A percentile compares a stretch with the other conserved stretches of the same genome.
Evolutionary conservation across 257 asterid species (phyloP).

Genomic region (Coffea canephora): DNA sequence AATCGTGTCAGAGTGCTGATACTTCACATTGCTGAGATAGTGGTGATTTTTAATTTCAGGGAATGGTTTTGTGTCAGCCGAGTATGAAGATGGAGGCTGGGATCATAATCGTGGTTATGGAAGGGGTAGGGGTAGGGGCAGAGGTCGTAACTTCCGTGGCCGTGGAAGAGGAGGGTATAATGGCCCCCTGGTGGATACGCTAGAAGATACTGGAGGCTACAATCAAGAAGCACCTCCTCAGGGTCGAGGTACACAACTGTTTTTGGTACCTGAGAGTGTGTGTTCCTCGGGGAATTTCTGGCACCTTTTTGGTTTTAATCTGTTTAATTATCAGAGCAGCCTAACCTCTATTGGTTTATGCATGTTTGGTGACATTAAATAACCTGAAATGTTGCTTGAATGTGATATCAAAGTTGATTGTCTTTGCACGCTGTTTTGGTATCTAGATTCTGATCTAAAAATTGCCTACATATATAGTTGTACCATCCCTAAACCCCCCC

Average conservation of each 20-base stretch:
- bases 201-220: constrained; percentile 60
- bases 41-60: constrained; percentile 37
- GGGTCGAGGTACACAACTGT: constrained; percentile 32
- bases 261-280: background rate
- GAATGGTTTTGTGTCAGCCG: constrained; percentile 53
- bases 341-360: background rate
- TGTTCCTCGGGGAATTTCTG: background rate
- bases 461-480: background rate
- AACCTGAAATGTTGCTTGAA: background rate
- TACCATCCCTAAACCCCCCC: background rate
- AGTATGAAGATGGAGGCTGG: constrained; percentile 81
- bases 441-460: background rate
- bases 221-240: constrained; percentile 59
- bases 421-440: background rate
- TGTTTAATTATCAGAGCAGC: background rate
- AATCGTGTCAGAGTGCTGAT: background rate
- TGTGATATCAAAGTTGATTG: background rate
- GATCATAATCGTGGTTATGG: constrained; percentile 53
- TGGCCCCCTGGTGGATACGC: constrained; percentile 52
- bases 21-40: background rate
- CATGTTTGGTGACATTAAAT: background rate
- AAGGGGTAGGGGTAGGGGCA: constrained; percentile 84
- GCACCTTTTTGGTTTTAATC: background rate
- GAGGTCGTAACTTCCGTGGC: constrained; percentile 72
- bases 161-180: constrained; percentile 83